Evolutionary conservation across 176 grass and related monocot genomes (phyloP).

Genomic region (Oryza australiensis): DNA sequence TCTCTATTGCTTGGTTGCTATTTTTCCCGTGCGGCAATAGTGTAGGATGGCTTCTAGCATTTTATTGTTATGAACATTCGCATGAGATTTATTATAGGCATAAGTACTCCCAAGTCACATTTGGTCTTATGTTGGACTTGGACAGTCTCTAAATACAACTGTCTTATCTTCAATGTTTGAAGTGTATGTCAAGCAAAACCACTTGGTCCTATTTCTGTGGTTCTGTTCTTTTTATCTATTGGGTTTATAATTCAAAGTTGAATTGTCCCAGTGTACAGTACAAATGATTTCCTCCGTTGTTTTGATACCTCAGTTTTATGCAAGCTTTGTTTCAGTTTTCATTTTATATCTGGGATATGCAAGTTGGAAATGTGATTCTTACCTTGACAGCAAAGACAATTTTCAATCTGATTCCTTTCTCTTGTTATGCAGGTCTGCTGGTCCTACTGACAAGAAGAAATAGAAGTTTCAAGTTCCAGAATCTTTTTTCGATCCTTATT

Average conservation of each 20-base stretch:
- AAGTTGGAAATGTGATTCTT: no score
- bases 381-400: not conserved
- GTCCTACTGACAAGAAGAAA: slow-evolving; percentile 55
- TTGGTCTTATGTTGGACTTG: not conserved
- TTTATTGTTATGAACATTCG: not conserved
- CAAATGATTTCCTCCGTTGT: no score
- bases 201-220: not conserved
- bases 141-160: not conserved
- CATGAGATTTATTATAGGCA: not conserved
- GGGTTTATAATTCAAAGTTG: not conserved
- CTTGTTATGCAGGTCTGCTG: slow-evolving; percentile 43
- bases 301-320: not conserved
- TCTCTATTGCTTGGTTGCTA: not conserved
- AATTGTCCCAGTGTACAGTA: not conserved
- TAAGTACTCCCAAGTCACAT: not conserved
- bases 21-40: not conserved
- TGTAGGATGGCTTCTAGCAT: not conserved
- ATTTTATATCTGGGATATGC: no score
- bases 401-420: not conserved
- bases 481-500: not conserved
- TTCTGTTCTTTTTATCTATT: not conserved
- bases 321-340: not conserved
- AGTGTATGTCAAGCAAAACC: not conserved
- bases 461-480: slow-evolving; percentile 20
- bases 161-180: not conserved